Percentiles rank a stretch among this genome's conserved stretches.
Conservation (phyloP, 768 basidiomycete genomes). For the Trametes cingulata region DNA sequence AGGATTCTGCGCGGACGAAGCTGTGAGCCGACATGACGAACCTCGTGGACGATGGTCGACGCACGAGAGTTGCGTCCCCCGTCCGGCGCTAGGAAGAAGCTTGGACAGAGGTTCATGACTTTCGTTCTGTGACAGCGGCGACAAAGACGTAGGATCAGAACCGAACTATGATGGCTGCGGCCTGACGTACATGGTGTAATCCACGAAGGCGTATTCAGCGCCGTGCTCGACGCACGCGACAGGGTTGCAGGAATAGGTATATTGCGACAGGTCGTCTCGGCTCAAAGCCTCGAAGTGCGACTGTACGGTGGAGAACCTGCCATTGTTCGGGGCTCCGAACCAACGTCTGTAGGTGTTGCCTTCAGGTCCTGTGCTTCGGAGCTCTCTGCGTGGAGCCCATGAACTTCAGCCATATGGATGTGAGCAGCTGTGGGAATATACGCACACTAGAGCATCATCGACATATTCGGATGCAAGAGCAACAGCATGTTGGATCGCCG, state of each 20-base stretch:
- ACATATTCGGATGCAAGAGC: neutral
- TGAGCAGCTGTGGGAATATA: neutral
- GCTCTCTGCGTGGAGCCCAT: neutral
- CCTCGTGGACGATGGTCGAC: slow-evolving; percentile 1
- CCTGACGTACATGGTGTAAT: neutral
- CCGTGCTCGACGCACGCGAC: neutral
- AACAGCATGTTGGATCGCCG: neutral
- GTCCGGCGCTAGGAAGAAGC: neutral
- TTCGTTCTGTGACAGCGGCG: neutral
- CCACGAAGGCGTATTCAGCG: neutral
- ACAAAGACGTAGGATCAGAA: too few relatives aligned
- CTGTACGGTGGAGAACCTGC: neutral
- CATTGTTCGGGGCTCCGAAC: neutral
- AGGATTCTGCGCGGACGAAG: neutral
- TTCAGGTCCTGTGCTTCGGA: neutral
- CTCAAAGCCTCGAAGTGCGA: neutral
- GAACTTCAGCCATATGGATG: too few relatives aligned
- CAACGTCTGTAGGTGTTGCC: slow-evolving; percentile 1
- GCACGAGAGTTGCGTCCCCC: neutral
- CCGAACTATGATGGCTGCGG: neutral
- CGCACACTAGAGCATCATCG: neutral
- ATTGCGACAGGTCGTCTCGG: neutral
- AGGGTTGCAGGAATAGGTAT: neutral
- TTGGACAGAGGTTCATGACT: neutral
- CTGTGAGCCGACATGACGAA: neutral